Percentiles rank a stretch among this genome's conserved stretches.
phyloP scores from a whole-genome alignment of 148 eudicot genomes.

The Persicaria maculosa region DNA sequence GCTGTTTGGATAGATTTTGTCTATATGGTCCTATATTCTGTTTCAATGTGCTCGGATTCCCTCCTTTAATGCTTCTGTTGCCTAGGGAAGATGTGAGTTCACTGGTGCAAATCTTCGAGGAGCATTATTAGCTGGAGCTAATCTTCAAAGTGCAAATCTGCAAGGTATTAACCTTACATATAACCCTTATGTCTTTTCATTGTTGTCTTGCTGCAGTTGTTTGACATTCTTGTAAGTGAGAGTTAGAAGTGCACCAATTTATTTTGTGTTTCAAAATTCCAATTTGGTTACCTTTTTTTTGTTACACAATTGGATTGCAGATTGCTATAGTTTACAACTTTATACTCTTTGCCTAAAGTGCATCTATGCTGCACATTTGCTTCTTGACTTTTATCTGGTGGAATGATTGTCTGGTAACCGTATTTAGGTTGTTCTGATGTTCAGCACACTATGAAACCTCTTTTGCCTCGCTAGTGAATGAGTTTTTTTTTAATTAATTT shows the following conservation, averaged over 20 bases:
- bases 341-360: not conserved
- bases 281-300: not conserved
- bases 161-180: constrained; percentile 47
- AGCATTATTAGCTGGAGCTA: constrained; percentile 78
- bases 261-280: not conserved
- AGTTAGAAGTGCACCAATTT: not conserved
- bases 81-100: constrained; percentile 86
- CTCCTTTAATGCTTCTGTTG: constrained; percentile 26
- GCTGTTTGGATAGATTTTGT: constrained; percentile 6
- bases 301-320: not conserved
- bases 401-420: not conserved
- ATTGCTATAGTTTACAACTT: no score
- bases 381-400: not conserved
- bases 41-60: constrained; percentile 18
- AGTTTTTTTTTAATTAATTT: not conserved
- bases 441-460: not conserved
- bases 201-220: constrained; percentile 10
- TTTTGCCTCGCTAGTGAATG: not conserved
- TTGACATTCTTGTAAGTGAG: not conserved
- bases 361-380: not conserved
- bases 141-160: constrained; percentile 87
- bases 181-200: constrained; percentile 2
- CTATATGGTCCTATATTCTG: not conserved
- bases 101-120: constrained; percentile 95
- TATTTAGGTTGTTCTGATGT: not conserved